A percentile compares a stretch with the other conserved stretches of the same genome.
phyloP scores from a whole-genome alignment of 1,139 yeast species.

The Suhomyces ambrosiae region DNA sequence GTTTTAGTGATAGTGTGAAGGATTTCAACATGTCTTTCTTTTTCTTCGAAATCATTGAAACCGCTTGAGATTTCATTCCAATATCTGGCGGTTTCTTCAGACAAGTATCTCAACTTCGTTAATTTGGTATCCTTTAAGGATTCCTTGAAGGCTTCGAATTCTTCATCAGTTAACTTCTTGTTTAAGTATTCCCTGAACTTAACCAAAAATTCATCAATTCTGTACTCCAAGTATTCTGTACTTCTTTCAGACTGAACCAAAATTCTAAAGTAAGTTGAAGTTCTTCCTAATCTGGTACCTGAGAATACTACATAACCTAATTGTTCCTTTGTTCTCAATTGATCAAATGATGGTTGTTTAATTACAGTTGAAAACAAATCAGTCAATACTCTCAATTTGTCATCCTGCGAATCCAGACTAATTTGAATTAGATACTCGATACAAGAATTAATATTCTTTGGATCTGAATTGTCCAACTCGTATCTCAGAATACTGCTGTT shows the following conservation, averaged over 20 bases:
- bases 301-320: constrained; percentile 88
- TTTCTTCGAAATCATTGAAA: constrained; percentile 68
- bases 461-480: constrained; percentile 59
- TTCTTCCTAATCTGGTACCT: constrained; percentile 66
- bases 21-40: constrained; percentile 57
- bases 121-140: constrained; percentile 67
- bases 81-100: constrained; percentile 70
- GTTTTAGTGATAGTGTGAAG: constrained; percentile 55
- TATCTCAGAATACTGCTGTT: constrained; percentile 47
- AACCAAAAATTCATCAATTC: constrained; percentile 69
- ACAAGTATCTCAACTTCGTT: constrained; percentile 73
- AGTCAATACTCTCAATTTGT: constrained; percentile 45
- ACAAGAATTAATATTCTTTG: constrained; percentile 78
- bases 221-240: constrained; percentile 69
- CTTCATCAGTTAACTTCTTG: constrained; percentile 53
- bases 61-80: constrained; percentile 74
- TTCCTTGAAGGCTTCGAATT: constrained; percentile 66
- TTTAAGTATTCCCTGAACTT: constrained; percentile 40
- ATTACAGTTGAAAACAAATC: constrained; percentile 72
- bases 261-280: constrained; percentile 76
- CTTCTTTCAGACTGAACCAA: constrained; percentile 84
- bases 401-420: constrained; percentile 42
- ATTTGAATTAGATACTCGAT: constrained; percentile 77
- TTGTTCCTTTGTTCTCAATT: constrained; percentile 90
- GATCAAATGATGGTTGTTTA: constrained; percentile 87